Evolutionary conservation across 208 protist genomes (phyloP), one percentile per base, ranked within the genome.

Genomic region (Leishmania arabica): DNA sequence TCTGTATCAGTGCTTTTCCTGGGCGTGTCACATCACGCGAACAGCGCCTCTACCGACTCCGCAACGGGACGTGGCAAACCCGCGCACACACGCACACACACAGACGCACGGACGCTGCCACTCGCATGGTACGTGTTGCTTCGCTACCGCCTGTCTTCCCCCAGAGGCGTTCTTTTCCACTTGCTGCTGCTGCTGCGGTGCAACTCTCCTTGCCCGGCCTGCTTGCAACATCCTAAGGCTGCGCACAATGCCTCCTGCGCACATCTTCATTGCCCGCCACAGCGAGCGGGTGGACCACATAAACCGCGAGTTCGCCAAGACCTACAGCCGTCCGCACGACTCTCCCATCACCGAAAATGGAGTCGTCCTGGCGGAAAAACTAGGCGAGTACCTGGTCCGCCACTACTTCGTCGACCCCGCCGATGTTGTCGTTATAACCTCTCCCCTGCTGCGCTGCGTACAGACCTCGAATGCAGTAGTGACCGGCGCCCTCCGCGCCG

Each of bases 201-300:
- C 19, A 45, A 21, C 54, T 75, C 69, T 71, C 56, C n/a, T 58
- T 77, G 27, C 60, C 17, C 72, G 15, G 19, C 47, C 66, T 4
- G 15, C n/a, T 77, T 54, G 37, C 40, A 53, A 51, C 49, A 54
- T 31, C 34, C 53, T 54, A 24, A 40, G 1, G 19, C 60, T 27
- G 7, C 13, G 24, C 21, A n/a, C 62, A 0, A 91, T 89, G 88
- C 78, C 88, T 19, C 88, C 88, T 0, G 42, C 79, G 19, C 47
- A 78, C 15, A 85, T 91, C 34, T 84, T 88, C 62, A 80, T 91
- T 73, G 88, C 88, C 4, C 91, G 91, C 47, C 91, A 95, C 68
- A 84, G 90, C 56, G 89, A 93, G 69, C 84, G 91, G 21, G 53
- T 83, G 62, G 91, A 95, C 75, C 83, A 91, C 81, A 86, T 80